Evolutionary conservation across 768 basidiomycete species (phyloP), one percentile per base, ranked within the genome.

Genomic region (Hypsizygus marmoreus): DNA sequence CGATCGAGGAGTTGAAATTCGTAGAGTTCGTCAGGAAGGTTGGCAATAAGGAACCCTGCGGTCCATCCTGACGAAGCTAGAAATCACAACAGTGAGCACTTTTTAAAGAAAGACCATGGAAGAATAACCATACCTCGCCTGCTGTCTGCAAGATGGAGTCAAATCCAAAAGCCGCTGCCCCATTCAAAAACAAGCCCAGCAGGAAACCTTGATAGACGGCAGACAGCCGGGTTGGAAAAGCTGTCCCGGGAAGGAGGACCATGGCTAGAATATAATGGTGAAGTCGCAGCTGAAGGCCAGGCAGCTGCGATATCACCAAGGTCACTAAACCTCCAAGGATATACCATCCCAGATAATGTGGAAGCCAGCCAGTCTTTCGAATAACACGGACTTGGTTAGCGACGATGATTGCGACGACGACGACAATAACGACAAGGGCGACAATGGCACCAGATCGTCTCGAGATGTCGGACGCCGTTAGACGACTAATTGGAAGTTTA

Each of bases 201-300:
- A 92, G 69, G 60, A 92, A 82, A 1, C 85, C 89, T 65, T 92
- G 90, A 60, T 86, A 86, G 37, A 92, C 75, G 0, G 86, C 87
- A 7, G 85, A 90, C 23, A 84, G 70, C 31, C 89, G 77, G 22
- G 91, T 93, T 1, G 90, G 87, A 58, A 91, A 91, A 5, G 79
- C 90, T 2, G 87, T 88, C 4, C 81, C 82, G 24, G 91, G 88
- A 23, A 92, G 75, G 40, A 92, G 72, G 8, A 77, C 72, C 63
- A 93, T 84, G 0, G 84, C 79, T 20, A 88, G 71, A 41, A 94
- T 79, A 58, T 93, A 94, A 62, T 94, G 92, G 57, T 95, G 92
- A 17, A 93, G 53, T 26, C 91, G 77, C 33, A 91, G 69, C 39
- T 79, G 65, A 36, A 92, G 61, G 4, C 79, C 82, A 8, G 91